phyloP scores from a whole-genome alignment of 768 basidiomycete genomes.

The Cytidiella melzeri region DNA sequence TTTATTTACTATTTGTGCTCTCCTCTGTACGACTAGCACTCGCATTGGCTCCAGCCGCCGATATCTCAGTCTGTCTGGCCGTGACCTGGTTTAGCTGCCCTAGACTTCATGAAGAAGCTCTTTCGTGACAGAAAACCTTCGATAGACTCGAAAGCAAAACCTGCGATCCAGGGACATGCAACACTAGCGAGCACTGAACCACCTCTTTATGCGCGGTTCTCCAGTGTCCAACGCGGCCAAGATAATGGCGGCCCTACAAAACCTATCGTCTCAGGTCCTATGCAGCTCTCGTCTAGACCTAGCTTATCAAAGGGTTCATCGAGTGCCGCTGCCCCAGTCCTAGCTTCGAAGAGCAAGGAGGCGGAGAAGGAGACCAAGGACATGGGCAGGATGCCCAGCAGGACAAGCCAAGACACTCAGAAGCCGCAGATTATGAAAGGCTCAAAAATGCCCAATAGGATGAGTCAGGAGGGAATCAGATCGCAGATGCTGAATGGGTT shows the following conservation, averaged over 20 bases:
- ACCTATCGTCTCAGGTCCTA: slow-evolving; percentile 12
- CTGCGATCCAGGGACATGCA: slow-evolving; percentile 2
- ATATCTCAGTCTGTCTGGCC: too few relatives aligned
- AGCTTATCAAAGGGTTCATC: not conserved
- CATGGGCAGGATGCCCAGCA: not conserved
- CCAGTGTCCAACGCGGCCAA: not conserved
- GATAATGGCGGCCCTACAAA: slow-evolving; percentile 1
- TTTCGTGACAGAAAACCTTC: slow-evolving; percentile 12
- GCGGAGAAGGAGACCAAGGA: slow-evolving; percentile 1
- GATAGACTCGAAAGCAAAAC: slow-evolving; percentile 5
- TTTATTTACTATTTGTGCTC: not conserved
- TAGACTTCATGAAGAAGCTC: slow-evolving; percentile 11
- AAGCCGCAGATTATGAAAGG: not conserved
- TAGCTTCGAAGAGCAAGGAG: not conserved
- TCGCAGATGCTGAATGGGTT: not conserved
- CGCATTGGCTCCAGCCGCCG: too few relatives aligned
- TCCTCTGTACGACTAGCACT: not conserved
- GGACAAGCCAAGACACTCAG: not conserved
- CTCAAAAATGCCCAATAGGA: slow-evolving; percentile 1
- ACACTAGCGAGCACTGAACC: slow-evolving; percentile 2
- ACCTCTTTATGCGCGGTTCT: slow-evolving; percentile 11
- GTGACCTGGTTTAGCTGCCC: too few relatives aligned
- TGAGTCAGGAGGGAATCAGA: not conserved
- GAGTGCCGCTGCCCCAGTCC: not conserved
- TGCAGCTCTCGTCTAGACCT: slow-evolving; percentile 7